Evolutionary conservation across 805 yeast genomes (phyloP).

Genomic region (Metschnikowia bowlesiae): DNA sequence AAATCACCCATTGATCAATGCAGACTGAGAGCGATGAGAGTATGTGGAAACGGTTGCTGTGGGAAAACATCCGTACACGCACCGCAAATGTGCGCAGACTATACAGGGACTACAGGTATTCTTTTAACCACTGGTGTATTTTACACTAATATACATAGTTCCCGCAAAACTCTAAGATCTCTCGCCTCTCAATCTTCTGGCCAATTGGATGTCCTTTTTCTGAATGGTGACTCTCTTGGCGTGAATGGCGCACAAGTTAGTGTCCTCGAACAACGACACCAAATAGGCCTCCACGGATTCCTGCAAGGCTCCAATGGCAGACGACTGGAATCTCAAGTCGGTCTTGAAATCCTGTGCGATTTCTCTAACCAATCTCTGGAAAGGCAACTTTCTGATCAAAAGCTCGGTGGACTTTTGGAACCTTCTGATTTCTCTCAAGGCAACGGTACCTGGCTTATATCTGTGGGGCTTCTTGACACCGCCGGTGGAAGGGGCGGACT

Average conservation of each 20-base stretch:
- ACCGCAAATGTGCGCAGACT: not conserved
- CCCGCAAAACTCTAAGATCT: conserved; percentile 52
- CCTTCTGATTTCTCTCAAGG: conserved; percentile 94
- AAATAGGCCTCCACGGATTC: conserved; percentile 98
- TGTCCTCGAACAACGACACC: conserved; percentile 94
- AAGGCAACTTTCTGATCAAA: conserved; percentile 92
- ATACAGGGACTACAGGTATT: no score
- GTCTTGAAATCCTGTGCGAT: conserved; percentile 92
- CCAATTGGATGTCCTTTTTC: conserved; percentile 97
- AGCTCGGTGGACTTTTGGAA: conserved; percentile 95
- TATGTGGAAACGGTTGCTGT: conserved; percentile 1
- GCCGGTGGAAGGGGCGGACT: conserved; percentile 86
- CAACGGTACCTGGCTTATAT: conserved; percentile 97
- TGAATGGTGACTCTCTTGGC: conserved; percentile 99
- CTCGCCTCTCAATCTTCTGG: conserved; percentile 97
- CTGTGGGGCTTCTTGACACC: conserved; percentile 95
- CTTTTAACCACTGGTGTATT: conserved; percentile 11
- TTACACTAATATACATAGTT: conserved; percentile 17
- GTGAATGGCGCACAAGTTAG: conserved; percentile 97
- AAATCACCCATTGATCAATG: conserved; percentile 8
- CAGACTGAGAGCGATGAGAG: not conserved
- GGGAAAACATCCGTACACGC: not conserved
- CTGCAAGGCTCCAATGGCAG: conserved; percentile 96
- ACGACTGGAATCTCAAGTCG: conserved; percentile 93
- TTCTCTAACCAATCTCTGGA: conserved; percentile 95